Conservation (phyloP, 2,329 filamentous ascomycete genomes). For the Chrysosporium queenslandicum region DNA sequence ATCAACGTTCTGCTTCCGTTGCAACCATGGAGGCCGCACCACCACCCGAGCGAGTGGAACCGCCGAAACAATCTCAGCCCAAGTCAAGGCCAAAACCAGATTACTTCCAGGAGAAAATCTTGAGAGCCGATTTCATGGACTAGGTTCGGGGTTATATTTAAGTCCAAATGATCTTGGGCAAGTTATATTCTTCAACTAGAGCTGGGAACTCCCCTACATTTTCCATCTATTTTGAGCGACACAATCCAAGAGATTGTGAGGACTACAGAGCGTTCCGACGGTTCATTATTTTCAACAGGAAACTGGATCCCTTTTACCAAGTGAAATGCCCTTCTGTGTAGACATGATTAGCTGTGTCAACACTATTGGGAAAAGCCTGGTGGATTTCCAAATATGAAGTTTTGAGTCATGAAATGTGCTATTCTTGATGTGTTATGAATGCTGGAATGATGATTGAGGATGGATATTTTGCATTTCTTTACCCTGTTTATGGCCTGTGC, state of each 20-base stretch:
- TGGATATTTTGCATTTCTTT: neutral
- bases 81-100: conserved; percentile 64
- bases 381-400: too few species aligned
- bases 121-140: conserved; percentile 98
- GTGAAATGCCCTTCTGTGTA: neutral
- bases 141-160: conserved; percentile 30
- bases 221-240: neutral
- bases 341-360: neutral
- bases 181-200: neutral
- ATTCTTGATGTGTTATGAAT: neutral
- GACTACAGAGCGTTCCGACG: neutral
- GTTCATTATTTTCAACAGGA: conserved; percentile 3
- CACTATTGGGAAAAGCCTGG: neutral
- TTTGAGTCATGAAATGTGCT: neutral
- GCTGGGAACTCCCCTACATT: neutral
- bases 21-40: conserved; percentile 45
- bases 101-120: conserved; percentile 89
- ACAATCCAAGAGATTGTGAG: neutral
- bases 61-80: conserved; percentile 29
- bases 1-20: conserved; percentile 33
- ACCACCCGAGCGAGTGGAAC: conserved; percentile 18
- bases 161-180: neutral
- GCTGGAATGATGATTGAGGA: too few species aligned
- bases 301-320: neutral
- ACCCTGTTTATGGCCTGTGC: neutral